phyloP scores from a whole-genome alignment of 164 flowering plant genomes.

The Vitis amurensis region DNA sequence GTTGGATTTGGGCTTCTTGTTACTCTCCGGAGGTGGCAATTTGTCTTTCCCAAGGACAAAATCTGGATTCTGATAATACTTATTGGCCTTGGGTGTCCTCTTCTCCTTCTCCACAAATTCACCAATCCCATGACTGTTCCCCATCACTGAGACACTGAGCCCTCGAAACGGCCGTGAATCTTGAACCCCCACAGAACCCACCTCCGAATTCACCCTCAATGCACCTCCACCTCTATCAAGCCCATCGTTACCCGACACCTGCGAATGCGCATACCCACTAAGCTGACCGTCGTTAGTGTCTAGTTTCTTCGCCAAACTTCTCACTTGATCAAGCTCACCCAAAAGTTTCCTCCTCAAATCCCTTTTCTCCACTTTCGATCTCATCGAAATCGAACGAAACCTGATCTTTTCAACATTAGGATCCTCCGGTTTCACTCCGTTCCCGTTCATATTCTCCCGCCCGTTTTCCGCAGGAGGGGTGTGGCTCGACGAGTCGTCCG shows the following conservation, averaged over 20 bases:
- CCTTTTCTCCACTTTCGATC: constrained; percentile 28
- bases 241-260: constrained; percentile 5
- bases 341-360: constrained; percentile 40
- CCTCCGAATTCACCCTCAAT: constrained; percentile 29
- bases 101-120: constrained; percentile 41
- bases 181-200: constrained; percentile 17
- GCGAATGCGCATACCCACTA: constrained; percentile 21
- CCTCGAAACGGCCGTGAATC: constrained; percentile 11
- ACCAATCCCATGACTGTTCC: constrained; percentile 20
- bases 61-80: constrained; percentile 31
- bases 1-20: constrained; percentile 37
- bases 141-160: constrained; percentile 29
- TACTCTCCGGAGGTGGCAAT: constrained; percentile 26
- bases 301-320: constrained; percentile 33
- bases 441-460: constrained; percentile 3
- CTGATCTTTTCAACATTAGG: constrained; percentile 30
- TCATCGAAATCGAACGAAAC: constrained; percentile 23
- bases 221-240: constrained; percentile 12
- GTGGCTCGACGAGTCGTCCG: constrained; percentile 28
- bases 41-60: constrained; percentile 37
- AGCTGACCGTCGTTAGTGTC: constrained; percentile 29
- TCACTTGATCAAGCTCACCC: constrained; percentile 51
- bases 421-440: constrained; percentile 12
- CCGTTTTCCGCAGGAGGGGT: background rate
- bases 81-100: constrained; percentile 37